phyloP scores from a whole-genome alignment of 441 rosid species.

The Gossypium davidsonii region DNA sequence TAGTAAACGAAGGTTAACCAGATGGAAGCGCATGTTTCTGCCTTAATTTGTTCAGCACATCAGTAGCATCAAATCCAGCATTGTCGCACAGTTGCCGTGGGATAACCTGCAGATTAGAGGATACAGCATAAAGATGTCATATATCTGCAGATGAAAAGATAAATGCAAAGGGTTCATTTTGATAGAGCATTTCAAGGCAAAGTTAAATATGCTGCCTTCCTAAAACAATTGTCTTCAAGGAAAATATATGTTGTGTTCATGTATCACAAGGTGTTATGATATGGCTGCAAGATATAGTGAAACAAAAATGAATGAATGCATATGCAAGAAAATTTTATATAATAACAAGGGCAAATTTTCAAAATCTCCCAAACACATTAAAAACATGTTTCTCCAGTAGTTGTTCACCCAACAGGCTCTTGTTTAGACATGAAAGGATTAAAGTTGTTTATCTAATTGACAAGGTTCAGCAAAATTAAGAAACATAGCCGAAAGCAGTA shows the following conservation, averaged over 20 bases:
- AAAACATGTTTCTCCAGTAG: neutral
- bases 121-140: neutral
- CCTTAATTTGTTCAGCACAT: conserved; percentile 90
- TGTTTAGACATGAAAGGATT: neutral
- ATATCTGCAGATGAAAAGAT: neutral
- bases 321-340: neutral
- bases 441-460: neutral
- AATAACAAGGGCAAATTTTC: neutral
- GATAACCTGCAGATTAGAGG: conserved; percentile 55
- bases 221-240: neutral
- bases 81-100: conserved; percentile 97
- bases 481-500: neutral
- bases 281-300: neutral
- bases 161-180: neutral
- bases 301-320: neutral
- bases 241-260: neutral
- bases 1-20: conserved; percentile 37
- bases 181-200: neutral
- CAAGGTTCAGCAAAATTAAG: neutral
- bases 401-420: neutral
- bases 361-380: neutral
- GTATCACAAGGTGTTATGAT: neutral
- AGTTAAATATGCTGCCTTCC: neutral
- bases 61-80: conserved; percentile 99
- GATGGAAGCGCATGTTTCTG: conserved; percentile 92